Conservation (phyloP, 1,284 basidiomycete genomes). For the Apiotrichum gamsii region DNA sequence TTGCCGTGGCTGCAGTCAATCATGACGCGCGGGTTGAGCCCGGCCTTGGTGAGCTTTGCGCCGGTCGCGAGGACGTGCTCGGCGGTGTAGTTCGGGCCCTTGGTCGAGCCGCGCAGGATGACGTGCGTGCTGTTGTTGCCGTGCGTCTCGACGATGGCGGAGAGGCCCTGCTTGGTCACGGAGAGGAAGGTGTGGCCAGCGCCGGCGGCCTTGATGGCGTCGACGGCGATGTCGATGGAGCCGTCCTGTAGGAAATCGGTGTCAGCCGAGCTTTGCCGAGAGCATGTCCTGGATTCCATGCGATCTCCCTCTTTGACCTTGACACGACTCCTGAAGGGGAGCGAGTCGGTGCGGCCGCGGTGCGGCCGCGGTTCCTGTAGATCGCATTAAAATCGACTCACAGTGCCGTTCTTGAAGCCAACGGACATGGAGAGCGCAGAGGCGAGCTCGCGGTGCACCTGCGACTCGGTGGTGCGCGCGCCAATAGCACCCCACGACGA, state of each 20-base stretch:
- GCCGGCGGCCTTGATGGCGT: conserved; percentile 82
- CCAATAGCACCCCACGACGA: conserved; percentile 97
- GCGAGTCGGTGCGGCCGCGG: too few species aligned
- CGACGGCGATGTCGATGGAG: conserved; percentile 74
- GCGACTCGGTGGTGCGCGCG: conserved; percentile 90
- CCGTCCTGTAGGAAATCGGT: too few species aligned
- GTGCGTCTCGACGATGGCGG: conserved; percentile 83
- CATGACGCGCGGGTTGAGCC: conserved; percentile 75
- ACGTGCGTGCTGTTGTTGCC: conserved; percentile 54
- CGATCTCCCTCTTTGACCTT: too few species aligned
- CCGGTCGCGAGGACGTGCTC: conserved; percentile 72
- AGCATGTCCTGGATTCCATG: too few species aligned
- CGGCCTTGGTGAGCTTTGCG: conserved; percentile 70
- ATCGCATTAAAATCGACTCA: conserved; percentile 50
- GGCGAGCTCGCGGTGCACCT: conserved; percentile 86
- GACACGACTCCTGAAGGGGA: too few species aligned
- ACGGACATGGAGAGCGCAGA: conserved; percentile 86
- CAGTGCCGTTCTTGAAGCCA: conserved; percentile 59
- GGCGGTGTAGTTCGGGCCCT: conserved; percentile 76
- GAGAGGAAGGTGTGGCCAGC: conserved; percentile 85
- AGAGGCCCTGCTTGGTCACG: conserved; percentile 86
- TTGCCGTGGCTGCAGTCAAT: conserved; percentile 86
- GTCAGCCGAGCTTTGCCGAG: too few species aligned
- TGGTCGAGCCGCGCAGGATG: conserved; percentile 78
- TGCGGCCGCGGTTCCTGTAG: too few species aligned